Evolutionary conservation across 2,329 filamentous ascomycete species (phyloP), one percentile per base, ranked within the genome.

Genomic region (Cercospora sesami): DNA sequence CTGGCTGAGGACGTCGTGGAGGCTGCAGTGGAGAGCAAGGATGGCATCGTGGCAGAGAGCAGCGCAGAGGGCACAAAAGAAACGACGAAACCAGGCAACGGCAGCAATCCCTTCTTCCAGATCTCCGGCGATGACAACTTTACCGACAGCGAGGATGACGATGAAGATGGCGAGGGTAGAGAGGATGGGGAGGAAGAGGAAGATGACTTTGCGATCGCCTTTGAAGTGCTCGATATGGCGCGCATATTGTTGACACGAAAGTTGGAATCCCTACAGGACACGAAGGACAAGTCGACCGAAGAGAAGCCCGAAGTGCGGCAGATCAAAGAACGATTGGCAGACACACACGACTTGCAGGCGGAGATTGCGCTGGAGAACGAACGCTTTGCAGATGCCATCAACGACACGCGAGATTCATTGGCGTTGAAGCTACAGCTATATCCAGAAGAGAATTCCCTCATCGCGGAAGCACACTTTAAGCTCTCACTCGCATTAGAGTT

Each of bases 331-430:
- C 89, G 93, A 66, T 86, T 98, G 36, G 93, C 93, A 69, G 95
- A 99, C 77, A 96, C 93, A 8, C 93, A 97, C 78, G 94, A 97
- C 78, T 86, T 97, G 65, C 91, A 98, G 70, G 92, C 94, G 9
- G 95, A 99, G 80, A 97, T 99, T 70, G 96, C 91, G n/a, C 85
- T 99, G 30, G 95, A 99, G 82, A 97, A 95, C 73, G 95, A 98
- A 81, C 90, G 91, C 83, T 99, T 97, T 77, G 85, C 87, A 51
- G 90, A 92, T 73, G 94, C 95, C n/a, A 91, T 97, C 63, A 86
- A 88, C 58, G 95, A 99, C 80, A 89, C 92, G 63, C 89, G 89
- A 73, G 87, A 90, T 14, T 89, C 93, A 1, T 86, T 98, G 60
- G 86, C 87, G 48, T 87, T 96, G 75, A 96, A 96, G 80, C 82